These are phyloP conservation scores for Aspergillus amoenus DNA, from an alignment of 2,329 filamentous ascomycete genomes.

Conservation along the genomic window DNA sequence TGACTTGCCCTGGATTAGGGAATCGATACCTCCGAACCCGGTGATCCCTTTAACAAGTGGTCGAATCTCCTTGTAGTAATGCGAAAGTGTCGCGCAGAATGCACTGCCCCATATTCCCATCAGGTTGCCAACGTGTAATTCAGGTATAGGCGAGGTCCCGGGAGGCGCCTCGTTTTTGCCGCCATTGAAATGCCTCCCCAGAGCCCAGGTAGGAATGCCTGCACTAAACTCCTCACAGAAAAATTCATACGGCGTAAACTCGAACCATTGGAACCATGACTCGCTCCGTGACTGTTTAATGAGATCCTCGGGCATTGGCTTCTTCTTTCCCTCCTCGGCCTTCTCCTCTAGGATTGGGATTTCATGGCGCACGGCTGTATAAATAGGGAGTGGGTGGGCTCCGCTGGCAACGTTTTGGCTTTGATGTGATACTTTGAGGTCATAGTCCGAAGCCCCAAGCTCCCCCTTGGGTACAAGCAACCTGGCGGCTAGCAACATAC, in stretches of 20 bases:
- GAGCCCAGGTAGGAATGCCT: slow-evolving; percentile 91
- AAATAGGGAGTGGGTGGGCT: slow-evolving; percentile 85
- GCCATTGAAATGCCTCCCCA: slow-evolving; percentile 77
- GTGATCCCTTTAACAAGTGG: slow-evolving; percentile 73
- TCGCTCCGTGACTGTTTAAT: slow-evolving; percentile 57
- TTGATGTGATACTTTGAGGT: slow-evolving; percentile 92
- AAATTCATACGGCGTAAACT: slow-evolving; percentile 91
- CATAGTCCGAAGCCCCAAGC: slow-evolving; percentile 69
- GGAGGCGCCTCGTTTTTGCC: slow-evolving; percentile 66
- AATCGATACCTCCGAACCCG: slow-evolving; percentile 75
- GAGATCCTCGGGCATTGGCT: slow-evolving; percentile 32
- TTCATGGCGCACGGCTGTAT: slow-evolving; percentile 92
- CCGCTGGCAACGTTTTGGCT: slow-evolving; percentile 72
- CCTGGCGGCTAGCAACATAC: slow-evolving; percentile 77
- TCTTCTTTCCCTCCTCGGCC: slow-evolving; percentile 29
- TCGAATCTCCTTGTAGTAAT: slow-evolving; percentile 94
- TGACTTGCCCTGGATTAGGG: slow-evolving; percentile 77
- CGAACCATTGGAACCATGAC: slow-evolving; percentile 97
- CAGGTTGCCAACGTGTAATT: slow-evolving; percentile 77
- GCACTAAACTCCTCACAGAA: slow-evolving; percentile 91
- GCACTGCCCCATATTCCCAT: slow-evolving; percentile 96
- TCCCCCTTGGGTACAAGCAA: slow-evolving; percentile 85
- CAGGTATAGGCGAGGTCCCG: slow-evolving; percentile 71
- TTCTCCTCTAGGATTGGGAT: slow-evolving; percentile 65
- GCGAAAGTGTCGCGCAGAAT: slow-evolving; percentile 91